Evolutionary conservation across 1,139 yeast species (phyloP), one percentile per base, ranked within the genome.

Genomic region (Taphrina deformans): DNA sequence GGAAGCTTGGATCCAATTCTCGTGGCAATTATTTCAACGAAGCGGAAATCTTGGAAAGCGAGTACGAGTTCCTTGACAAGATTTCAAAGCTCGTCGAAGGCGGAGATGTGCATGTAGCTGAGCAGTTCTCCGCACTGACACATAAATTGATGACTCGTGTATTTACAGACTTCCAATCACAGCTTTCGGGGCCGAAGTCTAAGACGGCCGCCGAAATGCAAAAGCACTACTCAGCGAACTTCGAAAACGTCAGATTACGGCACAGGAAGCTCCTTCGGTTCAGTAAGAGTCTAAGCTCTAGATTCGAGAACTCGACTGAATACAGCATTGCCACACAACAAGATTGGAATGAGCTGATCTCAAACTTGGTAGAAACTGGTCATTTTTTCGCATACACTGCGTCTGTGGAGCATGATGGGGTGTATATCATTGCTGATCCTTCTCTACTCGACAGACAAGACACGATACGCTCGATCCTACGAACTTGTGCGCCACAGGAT

Each of bases 211-310:
- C 83, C 14, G 96, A 90, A 68, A 79, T 91, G 58, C 84, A 85
- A 26, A 81, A 90, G 65, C 89, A 96, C 96, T 85, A 86, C 69
- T 81, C 86, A n/a, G 83, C 89, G 2, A 83, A 93, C 0, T 84
- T 91, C 58, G 98, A 92, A 71, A 89, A 88, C 69, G 86, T 89
- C 69, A 92, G 97, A 44, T 88, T 90, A 65, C 80, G 89, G 65
- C 88, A 96, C 71, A 85, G 99, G 73, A 89, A 90, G 72, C 80
- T 92, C 66, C 83, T 89, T 24, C 84, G 97, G 71, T 89, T 92
- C 72, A 83, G 88, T 27, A 83, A 85, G 72, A 84, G 85, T 59
- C 78, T 91, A 26, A 83, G 88, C 7, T 81, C 85, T 63, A 85
- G 87, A 55, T 89, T 89, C 70, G 89, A 89, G 68, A 92, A 93